These are phyloP conservation scores for Gymnopus androsaceus DNA, from an alignment of 1,284 basidiomycete species.

Conservation along the genomic window DNA sequence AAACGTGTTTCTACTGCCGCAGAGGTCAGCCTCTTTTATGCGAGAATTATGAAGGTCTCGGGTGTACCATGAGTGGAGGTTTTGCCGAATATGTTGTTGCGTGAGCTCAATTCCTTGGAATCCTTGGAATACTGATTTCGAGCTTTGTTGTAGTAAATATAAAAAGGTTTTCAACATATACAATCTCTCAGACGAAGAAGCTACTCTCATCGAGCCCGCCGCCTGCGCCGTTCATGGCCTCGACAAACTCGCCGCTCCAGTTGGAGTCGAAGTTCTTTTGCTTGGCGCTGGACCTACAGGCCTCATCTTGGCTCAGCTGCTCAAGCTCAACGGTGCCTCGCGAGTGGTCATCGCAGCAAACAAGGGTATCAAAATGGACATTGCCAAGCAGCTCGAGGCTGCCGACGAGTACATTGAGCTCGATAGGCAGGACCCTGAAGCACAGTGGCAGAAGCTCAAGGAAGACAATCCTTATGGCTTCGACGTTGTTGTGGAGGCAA, in stretches of 20 bases:
- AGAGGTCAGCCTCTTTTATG: conserved; percentile 74
- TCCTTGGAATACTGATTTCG: neutral
- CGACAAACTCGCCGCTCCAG: conserved; percentile 77
- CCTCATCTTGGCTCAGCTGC: conserved; percentile 64
- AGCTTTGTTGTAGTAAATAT: conserved; percentile 52
- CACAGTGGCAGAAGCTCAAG: conserved; percentile 79
- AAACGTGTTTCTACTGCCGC: conserved; percentile 81
- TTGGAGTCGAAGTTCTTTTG: conserved; percentile 78
- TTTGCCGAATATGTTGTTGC: conserved; percentile 85
- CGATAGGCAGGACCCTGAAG: conserved; percentile 60
- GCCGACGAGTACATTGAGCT: conserved; percentile 85
- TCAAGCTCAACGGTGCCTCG: conserved; percentile 77
- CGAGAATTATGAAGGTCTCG: conserved; percentile 77
- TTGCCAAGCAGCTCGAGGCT: conserved; percentile 74
- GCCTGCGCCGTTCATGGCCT: conserved; percentile 88
- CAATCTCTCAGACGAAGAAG: conserved; percentile 85
- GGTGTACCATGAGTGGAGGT: conserved; percentile 79
- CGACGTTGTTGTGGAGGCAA: conserved; percentile 87
- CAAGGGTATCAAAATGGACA: conserved; percentile 83
- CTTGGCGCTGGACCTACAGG: conserved; percentile 79
- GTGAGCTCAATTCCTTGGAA: conserved; percentile 42
- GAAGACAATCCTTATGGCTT: conserved; percentile 83
- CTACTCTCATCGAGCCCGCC: conserved; percentile 86
- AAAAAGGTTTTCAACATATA: conserved; percentile 83
- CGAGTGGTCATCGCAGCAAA: conserved; percentile 80